Conservation (phyloP, 129 eudicot species). For the Kitagawia praeruptora region DNA sequence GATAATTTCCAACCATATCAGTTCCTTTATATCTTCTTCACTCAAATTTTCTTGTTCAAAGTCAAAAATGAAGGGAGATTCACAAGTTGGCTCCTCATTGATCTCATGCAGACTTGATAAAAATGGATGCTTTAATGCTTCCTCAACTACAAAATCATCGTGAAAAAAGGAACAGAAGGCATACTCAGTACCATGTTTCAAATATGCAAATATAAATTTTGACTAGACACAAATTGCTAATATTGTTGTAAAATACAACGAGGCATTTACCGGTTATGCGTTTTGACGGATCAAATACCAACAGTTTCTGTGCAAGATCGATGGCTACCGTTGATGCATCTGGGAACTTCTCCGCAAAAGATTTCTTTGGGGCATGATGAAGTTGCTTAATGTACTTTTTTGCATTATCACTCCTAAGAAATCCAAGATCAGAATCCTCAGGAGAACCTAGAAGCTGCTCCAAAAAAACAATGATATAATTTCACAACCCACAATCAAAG, state of each 20-base stretch:
- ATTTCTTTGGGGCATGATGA: slow-evolving; percentile 56
- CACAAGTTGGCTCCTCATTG: slow-evolving; percentile 84
- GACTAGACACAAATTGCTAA: not conserved
- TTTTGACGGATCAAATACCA: slow-evolving; percentile 85
- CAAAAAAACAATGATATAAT: not conserved
- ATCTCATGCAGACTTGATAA: slow-evolving; percentile 75
- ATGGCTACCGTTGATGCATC: slow-evolving; percentile 61
- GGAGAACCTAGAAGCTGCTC: slow-evolving; percentile 79
- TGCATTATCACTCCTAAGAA: slow-evolving; percentile 68
- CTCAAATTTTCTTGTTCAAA: slow-evolving; percentile 64
- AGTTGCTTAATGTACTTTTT: slow-evolving; percentile 66
- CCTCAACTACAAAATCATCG: slow-evolving; percentile 48
- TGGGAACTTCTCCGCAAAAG: slow-evolving; percentile 60
- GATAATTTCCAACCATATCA: slow-evolving; percentile 65
- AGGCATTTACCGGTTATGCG: slow-evolving; percentile 68
- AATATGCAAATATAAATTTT: not conserved
- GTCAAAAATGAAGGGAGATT: slow-evolving; percentile 63
- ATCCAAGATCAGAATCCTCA: slow-evolving; percentile 91
- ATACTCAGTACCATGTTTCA: not conserved
- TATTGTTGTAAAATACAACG: not conserved
- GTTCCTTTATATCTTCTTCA: slow-evolving; percentile 80
- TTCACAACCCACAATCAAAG: too few relatives aligned
- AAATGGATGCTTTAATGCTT: slow-evolving; percentile 82
- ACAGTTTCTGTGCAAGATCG: slow-evolving; percentile 79
- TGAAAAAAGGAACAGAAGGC: not conserved